Conservation (phyloP, 129 eudicot genomes). For the Flaveria brownii region DNA sequence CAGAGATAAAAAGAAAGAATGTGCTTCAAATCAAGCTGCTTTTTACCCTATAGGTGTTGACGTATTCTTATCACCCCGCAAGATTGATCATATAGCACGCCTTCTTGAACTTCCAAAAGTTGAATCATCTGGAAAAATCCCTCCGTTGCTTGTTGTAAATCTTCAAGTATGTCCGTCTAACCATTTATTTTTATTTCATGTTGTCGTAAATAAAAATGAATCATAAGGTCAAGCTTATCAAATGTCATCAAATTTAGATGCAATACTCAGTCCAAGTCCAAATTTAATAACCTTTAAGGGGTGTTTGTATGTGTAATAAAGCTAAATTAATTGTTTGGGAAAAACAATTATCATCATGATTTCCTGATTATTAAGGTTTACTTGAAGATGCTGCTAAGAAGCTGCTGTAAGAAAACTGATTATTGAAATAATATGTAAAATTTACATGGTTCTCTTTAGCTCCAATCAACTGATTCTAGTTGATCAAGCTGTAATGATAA, state of each 20-base stretch:
- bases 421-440: background rate
- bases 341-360: background rate
- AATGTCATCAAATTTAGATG: conserved; percentile 4
- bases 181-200: background rate
- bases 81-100: conserved; percentile 86
- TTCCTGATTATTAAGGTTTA: background rate
- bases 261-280: background rate
- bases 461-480: background rate
- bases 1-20: conserved; percentile 94
- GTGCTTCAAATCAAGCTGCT: conserved; percentile 77
- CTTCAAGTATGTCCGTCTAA: conserved; percentile 63
- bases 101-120: conserved; percentile 82
- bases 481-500: background rate
- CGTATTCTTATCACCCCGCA: conserved; percentile 74
- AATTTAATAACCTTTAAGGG: background rate
- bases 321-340: background rate
- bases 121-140: conserved; percentile 62
- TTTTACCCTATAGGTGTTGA: conserved; percentile 83
- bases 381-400: conserved; percentile 8
- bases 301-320: background rate
- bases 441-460: background rate
- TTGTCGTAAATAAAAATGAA: background rate
- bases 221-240: background rate
- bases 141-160: conserved; percentile 84
- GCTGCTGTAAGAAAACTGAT: conserved; percentile 12